phyloP scores from a whole-genome alignment of 805 yeast genomes.

The Sugiyamaella floridensis region DNA sequence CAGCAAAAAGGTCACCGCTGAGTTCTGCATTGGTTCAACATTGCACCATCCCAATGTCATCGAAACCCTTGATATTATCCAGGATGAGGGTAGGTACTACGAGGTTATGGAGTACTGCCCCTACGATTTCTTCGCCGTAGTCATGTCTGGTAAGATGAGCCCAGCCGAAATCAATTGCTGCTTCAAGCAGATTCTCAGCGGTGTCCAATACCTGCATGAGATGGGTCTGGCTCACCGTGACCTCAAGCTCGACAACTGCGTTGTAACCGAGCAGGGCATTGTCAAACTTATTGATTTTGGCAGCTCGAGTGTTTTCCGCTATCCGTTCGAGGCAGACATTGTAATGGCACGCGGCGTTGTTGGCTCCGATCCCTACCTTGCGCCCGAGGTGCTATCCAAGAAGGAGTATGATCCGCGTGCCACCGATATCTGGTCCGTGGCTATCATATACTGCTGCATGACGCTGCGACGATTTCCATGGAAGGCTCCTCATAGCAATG shows the following conservation, averaged over 20 bases:
- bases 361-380: slow-evolving; percentile 92
- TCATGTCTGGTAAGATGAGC: slow-evolving; percentile 80
- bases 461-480: slow-evolving; percentile 83
- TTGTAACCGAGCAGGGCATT: slow-evolving; percentile 65
- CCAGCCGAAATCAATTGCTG: slow-evolving; percentile 68
- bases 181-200: slow-evolving; percentile 71
- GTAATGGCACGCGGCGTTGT: slow-evolving; percentile 77
- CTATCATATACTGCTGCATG: slow-evolving; percentile 90
- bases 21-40: slow-evolving; percentile 73
- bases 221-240: slow-evolving; percentile 92
- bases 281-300: slow-evolving; percentile 91
- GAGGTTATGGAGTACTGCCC: slow-evolving; percentile 93
- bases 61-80: slow-evolving; percentile 70
- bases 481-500: slow-evolving; percentile 80
- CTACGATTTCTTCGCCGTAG: slow-evolving; percentile 85
- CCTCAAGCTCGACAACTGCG: slow-evolving; percentile 88
- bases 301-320: slow-evolving; percentile 75
- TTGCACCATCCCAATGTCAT: slow-evolving; percentile 74
- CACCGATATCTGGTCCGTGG: slow-evolving; percentile 90
- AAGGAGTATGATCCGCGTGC: slow-evolving; percentile 72
- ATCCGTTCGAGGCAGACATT: slow-evolving; percentile 50
- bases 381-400: slow-evolving; percentile 75
- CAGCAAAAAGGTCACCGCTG: slow-evolving; percentile 71
- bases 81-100: slow-evolving; percentile 54
- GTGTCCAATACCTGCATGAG: slow-evolving; percentile 67